phyloP scores from a whole-genome alignment of 768 basidiomycete genomes.

The Lentinula boryana region DNA sequence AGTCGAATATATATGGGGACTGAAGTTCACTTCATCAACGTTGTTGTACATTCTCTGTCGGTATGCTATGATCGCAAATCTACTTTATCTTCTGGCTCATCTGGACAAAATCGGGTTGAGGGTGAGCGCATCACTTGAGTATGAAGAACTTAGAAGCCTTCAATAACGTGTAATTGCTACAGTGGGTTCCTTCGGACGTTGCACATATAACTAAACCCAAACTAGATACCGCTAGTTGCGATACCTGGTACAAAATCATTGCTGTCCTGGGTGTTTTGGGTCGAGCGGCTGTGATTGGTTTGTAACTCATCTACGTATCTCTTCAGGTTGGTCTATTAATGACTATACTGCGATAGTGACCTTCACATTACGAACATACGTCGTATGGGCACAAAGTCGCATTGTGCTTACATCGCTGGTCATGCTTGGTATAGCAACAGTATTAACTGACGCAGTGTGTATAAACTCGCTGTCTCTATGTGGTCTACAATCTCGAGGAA shows the following conservation, averaged over 20 bases:
- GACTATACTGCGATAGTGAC: background rate
- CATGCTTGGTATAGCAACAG: conserved; percentile 15
- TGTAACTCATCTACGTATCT: background rate
- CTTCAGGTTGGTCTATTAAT: background rate
- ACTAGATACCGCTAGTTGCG: conserved; percentile 14
- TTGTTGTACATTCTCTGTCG: conserved; percentile 27
- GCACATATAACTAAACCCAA: background rate
- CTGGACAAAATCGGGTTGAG: conserved; percentile 12
- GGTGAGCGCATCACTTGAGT: background rate
- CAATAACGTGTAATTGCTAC: background rate
- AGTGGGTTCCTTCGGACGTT: background rate
- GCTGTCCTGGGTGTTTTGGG: conserved; percentile 23
- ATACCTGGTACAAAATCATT: conserved; percentile 20
- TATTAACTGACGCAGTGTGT: conserved; percentile 19
- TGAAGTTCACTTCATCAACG: conserved; percentile 20
- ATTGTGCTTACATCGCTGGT: conserved; percentile 13
- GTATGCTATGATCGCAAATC: conserved; percentile 26
- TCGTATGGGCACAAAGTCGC: conserved; percentile 14
- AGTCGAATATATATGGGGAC: conserved; percentile 24
- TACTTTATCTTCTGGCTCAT: conserved; percentile 24
- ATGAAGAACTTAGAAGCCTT: background rate
- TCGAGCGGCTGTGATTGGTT: conserved; percentile 21
- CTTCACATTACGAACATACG: conserved; percentile 16
- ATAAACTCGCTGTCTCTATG: too few species aligned
- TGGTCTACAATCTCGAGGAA: background rate